phyloP scores from a whole-genome alignment of 169 alveolate genomes.

The Cyclospora cayetanensis region DNA sequence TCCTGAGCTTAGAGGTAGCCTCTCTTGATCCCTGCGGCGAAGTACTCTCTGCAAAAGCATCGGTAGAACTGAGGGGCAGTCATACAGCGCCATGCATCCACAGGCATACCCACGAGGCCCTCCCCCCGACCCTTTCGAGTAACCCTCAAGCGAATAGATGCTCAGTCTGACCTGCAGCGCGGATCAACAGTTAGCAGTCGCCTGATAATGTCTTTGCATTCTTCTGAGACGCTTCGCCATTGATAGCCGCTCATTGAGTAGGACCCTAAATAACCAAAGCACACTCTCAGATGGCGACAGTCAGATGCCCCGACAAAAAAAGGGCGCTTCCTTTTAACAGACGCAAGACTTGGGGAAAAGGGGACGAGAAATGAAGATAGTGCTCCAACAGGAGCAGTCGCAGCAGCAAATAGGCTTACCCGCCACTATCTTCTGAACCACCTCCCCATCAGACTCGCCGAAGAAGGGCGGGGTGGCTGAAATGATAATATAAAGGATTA shows the following conservation, averaged over 20 bases:
- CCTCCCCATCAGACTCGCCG: constrained; percentile 54
- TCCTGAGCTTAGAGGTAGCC: background rate
- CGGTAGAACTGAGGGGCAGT: background rate
- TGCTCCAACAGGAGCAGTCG: background rate
- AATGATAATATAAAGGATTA: constrained; percentile 37
- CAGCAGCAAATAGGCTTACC: background rate
- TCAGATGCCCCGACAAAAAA: background rate
- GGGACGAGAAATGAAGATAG: background rate
- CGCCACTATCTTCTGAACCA: constrained; percentile 28
- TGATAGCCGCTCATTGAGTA: constrained; percentile 80
- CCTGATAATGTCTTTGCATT: constrained; percentile 92
- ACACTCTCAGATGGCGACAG: no score
- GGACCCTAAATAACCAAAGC: constrained; percentile 48
- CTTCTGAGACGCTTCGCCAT: constrained; percentile 89
- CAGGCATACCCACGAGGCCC: background rate
- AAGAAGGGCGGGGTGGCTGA: constrained; percentile 69
- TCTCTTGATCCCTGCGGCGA: background rate
- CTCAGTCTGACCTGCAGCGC: constrained; percentile 19
- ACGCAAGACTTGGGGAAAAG: background rate
- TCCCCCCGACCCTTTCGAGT: background rate
- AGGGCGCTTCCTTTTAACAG: background rate
- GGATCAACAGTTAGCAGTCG: constrained; percentile 82
- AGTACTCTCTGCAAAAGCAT: background rate
- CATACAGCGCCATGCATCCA: background rate
- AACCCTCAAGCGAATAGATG: background rate